Percentiles rank a stretch among this genome's conserved stretches.
phyloP scores from a whole-genome alignment of 441 rosid species.

The Populus trichocarpa region DNA sequence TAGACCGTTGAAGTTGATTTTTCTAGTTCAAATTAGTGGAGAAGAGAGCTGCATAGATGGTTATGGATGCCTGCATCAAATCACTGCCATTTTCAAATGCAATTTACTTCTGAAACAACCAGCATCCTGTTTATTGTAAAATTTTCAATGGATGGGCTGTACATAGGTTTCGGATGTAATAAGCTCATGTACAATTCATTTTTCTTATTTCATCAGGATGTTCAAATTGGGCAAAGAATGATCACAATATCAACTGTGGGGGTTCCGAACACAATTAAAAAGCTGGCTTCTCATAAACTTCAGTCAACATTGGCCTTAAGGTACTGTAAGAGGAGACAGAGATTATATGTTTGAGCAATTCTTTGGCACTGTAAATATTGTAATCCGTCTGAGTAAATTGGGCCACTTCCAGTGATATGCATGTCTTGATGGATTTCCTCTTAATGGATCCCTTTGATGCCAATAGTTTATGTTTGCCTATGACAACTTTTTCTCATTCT shows the following conservation, averaged over 20 bases:
- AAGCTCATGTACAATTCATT: slow-evolving; percentile 7
- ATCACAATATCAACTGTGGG: slow-evolving; percentile 97
- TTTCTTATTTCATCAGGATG: slow-evolving; percentile 49
- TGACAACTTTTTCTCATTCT: not conserved
- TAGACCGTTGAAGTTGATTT: not conserved
- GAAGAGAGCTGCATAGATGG: not conserved
- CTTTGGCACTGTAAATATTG: not conserved
- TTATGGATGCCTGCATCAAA: not conserved
- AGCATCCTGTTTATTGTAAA: too few relatives aligned
- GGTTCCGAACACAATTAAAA: slow-evolving; percentile 93
- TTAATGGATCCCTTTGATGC: not conserved
- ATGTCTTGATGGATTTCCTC: slow-evolving; percentile 1
- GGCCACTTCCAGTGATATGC: not conserved
- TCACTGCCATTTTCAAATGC: not conserved
- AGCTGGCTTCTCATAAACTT: slow-evolving; percentile 85
- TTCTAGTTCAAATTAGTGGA: not conserved
- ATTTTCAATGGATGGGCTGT: too few relatives aligned
- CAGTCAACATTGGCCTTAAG: slow-evolving; percentile 97
- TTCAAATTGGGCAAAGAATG: slow-evolving; percentile 97
- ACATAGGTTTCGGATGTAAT: slow-evolving; percentile 10
- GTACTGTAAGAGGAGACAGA: slow-evolving; percentile 27
- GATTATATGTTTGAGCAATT: not conserved
- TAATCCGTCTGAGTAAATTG: not conserved
- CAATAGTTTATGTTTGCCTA: not conserved
- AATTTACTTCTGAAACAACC: too few relatives aligned